Percentiles rank a stretch among this genome's conserved stretches.
Evolutionary conservation across 2,329 filamentous ascomycete genomes (phyloP).

Genomic region (Penicillium sp.): DNA sequence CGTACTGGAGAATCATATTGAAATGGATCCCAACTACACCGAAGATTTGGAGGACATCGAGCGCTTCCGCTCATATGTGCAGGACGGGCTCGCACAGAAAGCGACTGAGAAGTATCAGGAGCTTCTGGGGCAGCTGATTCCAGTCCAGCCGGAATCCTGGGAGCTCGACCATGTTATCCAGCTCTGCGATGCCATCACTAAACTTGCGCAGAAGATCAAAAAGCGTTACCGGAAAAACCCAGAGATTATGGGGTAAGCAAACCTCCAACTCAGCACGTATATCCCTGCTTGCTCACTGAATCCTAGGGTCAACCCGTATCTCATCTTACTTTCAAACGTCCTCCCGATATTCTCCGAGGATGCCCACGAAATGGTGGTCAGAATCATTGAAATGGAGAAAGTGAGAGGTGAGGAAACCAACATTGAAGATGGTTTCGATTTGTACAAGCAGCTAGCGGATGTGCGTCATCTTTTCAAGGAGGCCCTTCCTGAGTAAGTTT

Average conservation of each 20-base stretch:
- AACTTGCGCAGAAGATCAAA: slow-evolving; percentile 75
- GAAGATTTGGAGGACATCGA: slow-evolving; percentile 60
- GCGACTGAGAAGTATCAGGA: slow-evolving; percentile 74
- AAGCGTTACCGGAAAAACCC: slow-evolving; percentile 85
- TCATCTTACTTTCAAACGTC: slow-evolving; percentile 69
- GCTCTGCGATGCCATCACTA: slow-evolving; percentile 75
- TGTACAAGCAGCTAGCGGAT: slow-evolving; percentile 91
- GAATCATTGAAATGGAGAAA: slow-evolving; percentile 66
- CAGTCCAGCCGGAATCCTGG: slow-evolving; percentile 72
- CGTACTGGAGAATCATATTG: slow-evolving; percentile 72
- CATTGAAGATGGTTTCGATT: slow-evolving; percentile 83
- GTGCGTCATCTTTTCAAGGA: too few species aligned
- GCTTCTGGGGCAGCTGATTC: slow-evolving; percentile 70
- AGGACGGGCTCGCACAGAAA: slow-evolving; percentile 62
- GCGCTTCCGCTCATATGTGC: slow-evolving; percentile 62
- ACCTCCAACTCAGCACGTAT: slow-evolving; percentile 17
- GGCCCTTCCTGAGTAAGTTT: slow-evolving; percentile 47
- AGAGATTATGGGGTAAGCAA: slow-evolving; percentile 64
- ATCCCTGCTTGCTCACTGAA: too few species aligned
- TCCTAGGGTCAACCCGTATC: slow-evolving; percentile 51
- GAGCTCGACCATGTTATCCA: slow-evolving; percentile 84
- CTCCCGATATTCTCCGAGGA: slow-evolving; percentile 87
- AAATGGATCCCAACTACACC: slow-evolving; percentile 66
- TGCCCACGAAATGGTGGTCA: slow-evolving; percentile 70
- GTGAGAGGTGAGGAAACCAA: slow-evolving; percentile 65